Conservation (phyloP, 23 red algal genomes). For the Gracilaria domingensis region DNA sequence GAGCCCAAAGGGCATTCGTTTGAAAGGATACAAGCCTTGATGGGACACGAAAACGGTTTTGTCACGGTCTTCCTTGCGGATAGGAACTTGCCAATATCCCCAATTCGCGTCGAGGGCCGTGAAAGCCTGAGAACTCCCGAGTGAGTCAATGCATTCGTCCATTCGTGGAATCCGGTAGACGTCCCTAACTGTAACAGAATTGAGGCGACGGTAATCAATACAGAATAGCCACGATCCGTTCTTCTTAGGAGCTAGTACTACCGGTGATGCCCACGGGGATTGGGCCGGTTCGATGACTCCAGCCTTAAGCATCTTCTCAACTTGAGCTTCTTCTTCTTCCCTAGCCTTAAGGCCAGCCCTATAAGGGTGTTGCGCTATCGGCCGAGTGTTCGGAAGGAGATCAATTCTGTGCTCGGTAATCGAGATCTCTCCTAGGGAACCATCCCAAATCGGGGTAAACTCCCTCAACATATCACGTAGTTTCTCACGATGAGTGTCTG, state of each 20-base stretch:
- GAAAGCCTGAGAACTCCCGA: too few species aligned
- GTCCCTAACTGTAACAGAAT: too few species aligned
- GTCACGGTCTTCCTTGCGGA: too few species aligned
- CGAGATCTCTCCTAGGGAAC: background rate
- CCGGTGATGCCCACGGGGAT: background rate
- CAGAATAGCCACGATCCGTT: background rate
- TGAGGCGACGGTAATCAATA: too few species aligned
- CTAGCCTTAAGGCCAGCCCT: background rate
- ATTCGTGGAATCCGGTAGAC: too few species aligned
- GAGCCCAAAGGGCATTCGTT: slow-evolving; percentile 39
- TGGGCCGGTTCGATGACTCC: background rate
- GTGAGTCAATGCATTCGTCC: too few species aligned
- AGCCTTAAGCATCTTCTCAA: slow-evolving; percentile 23
- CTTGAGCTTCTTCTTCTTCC: background rate
- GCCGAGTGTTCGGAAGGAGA: background rate
- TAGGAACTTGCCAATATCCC: too few species aligned
- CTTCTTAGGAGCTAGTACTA: background rate
- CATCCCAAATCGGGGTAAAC: slow-evolving; percentile 3
- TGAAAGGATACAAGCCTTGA: too few species aligned
- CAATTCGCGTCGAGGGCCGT: too few species aligned
- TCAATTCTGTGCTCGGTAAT: background rate
- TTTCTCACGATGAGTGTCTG: background rate
- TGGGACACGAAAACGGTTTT: too few species aligned
- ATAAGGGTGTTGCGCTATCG: background rate
- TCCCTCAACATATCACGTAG: background rate